Evolutionary conservation across 805 yeast species (phyloP), one percentile per base, ranked within the genome.

Genomic region (Lachancea waltii): DNA sequence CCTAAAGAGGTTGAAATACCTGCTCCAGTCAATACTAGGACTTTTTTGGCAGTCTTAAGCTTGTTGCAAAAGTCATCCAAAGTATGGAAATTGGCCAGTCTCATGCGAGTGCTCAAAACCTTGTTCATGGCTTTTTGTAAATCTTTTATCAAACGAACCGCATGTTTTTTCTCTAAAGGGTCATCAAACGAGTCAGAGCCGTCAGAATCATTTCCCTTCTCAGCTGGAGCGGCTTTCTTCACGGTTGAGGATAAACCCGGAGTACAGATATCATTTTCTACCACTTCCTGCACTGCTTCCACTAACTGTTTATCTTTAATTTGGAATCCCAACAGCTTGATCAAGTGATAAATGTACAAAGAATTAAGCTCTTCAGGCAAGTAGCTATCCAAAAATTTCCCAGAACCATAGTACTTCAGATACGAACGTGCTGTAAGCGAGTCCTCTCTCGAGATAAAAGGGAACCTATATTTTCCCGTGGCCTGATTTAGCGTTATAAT

Each of bases 1-100:
- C 96, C 96, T 38, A 86, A 63, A 1, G 86, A 77, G 3, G 96
- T 86, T 24, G 94, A 83, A 38, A 87, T 85, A 17, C 97, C 97
- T 0, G 97, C 97, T 11, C 97, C 97, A 0, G 95, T 85, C 16
- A 87, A 58, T 0, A 87, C 87, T 42, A 89, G 52, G 8, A 87
- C 70, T 28, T 75, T 79, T 10, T 69, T 54, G 0, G 92, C 75
- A 5, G 62, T 63, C n/a, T 65, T 47, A 16, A 89, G 65, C 25
- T 72, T 71, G 2, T 64, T 66, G 2, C 75, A 59, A 2, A 81
- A 75, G 43, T 79, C 76, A 8, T 78, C 81, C 2, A 85, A 50
- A 0, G 81, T 74, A 37, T 67, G 61, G 47, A 82, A 75, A 37
- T 67, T 58, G 2, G 71, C 67, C 17, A 81, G 50, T 44, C 83